Base-by-base conservation (phyloP, 129 eudicot species). In the Erigeron canadensis region DNA sequence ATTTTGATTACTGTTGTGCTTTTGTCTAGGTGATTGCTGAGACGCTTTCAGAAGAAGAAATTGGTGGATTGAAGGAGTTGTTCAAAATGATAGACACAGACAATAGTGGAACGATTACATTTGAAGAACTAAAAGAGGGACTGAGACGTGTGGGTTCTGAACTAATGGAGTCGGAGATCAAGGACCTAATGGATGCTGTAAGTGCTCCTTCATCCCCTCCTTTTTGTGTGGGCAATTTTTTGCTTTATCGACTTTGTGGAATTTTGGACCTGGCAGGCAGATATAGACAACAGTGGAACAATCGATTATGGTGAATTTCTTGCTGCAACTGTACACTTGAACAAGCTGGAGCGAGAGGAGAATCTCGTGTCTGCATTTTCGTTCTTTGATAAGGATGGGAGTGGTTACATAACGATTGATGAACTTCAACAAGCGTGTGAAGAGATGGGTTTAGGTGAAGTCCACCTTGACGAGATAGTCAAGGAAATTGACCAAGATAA, bases 341-440 rank as follows among this genome's bases (percentile, higher is more conserved):
- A 89, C 91, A 92, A 92, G 75, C 75, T 92, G 86, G 96, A 89
- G 67, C 77, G 98, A 83, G 98, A 92, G 63, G 98, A 92, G 81
- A 89, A 92, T 75, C 80, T 92, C n/a, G 83, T 89, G 58, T 89
- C 96, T 34, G 98, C 98, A 5, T 92, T 92, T 72, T 77, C 98
- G 1, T 92, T 86, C 69, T 92, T 92, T 67, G 98, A 92, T 67
- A 92, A 89, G 80, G 98, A 92, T 85, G 91, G 95, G 2, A 92
- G 98, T 80, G 98, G 98, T 75, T 92, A 84, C 79, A 92, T 92
- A 63, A 92, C 98, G 56, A 86, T 92, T 10, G 98, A 92, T 67
- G 98, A 92, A 81, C 88, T 92, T 59, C 91, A 86, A 80, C 96
- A 92, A 79, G 98, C 98, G 59, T 92, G 98, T 87, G 82, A 89